Base-by-base conservation (phyloP, 441 rosid genomes). In the Populus trichocarpa region DNA sequence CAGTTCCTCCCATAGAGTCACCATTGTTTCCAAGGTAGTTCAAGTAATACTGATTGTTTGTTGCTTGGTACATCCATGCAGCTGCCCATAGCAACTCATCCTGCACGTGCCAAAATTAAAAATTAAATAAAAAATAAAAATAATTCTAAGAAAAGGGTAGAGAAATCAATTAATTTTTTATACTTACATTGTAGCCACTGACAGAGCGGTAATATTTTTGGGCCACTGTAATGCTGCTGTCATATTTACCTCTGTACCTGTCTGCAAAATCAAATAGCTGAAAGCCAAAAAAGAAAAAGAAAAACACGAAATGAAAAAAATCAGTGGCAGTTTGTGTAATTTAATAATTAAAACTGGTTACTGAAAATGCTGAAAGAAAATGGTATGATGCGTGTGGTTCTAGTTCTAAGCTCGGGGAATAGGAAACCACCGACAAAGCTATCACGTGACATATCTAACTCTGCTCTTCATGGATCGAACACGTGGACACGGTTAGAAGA, bases 21-120 rank as follows among this genome's bases (percentile, higher is more conserved):
- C 92, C 96, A 72, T 94, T 94, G 33, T 82, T 88, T 8, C 87
- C 97, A 65, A 94, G 86, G 87, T 94, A 94, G 82, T 84, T 84
- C 86, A 92, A 81, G 87, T 91, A 92, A 82, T 79, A 88, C 66
- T 83, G 85, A 28, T 85, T 88, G 89, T 90, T 82, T 3, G 95
- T 87, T 40, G 98, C 98, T 40, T 91, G 89, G 79, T 86, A 94
- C 82, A 94, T 35, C 98, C 98, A 94, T 18, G 97, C 95, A 28
- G 98, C 98, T 35, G 95, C 96, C 97, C 97, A 94, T 0, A 94
- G 84, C 84, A 94, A 82, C 79, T 92, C 98, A 64, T 94, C 98
- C 98, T 92, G 79, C 22, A 71, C 25, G 61, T 6, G 70, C 20
- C 67, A 5, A 76, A 20, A 75, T n/a, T 64, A 18, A 73, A 26